Conservation (phyloP, 352 stramenopile genomes). For the Phytophthora lateralis region DNA sequence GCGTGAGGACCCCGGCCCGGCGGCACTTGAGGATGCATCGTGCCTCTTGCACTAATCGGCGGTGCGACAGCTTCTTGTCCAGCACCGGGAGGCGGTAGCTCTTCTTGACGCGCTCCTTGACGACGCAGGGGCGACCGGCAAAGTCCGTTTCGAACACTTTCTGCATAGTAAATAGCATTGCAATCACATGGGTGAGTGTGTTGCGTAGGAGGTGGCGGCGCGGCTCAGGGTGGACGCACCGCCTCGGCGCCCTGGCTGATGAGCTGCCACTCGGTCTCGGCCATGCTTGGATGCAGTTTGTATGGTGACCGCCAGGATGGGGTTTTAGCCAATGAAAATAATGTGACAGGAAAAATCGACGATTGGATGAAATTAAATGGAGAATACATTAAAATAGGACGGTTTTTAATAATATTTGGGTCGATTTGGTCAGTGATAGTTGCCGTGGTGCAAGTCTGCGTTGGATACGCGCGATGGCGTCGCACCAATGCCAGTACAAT, state of each 20-base stretch:
- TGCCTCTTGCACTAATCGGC: constrained; percentile 79
- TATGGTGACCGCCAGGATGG: constrained; percentile 8
- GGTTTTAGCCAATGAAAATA: not conserved
- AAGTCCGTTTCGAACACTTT: constrained; percentile 84
- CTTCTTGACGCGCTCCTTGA: constrained; percentile 89
- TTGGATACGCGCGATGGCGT: too few relatives aligned
- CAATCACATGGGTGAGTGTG: not conserved
- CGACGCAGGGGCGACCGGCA: constrained; percentile 62
- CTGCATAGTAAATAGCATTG: constrained; percentile 25
- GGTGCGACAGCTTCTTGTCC: constrained; percentile 82
- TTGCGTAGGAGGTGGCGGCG: not conserved
- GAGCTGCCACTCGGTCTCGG: constrained; percentile 57
- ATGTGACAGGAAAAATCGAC: too few relatives aligned
- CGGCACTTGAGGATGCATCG: constrained; percentile 85
- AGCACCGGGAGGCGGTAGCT: constrained; percentile 75
- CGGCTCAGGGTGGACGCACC: constrained; percentile 29
- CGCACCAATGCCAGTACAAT: too few relatives aligned
- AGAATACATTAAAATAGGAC: too few relatives aligned
- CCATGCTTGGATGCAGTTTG: constrained; percentile 32
- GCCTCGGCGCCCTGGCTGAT: constrained; percentile 85
- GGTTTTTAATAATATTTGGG: too few relatives aligned
- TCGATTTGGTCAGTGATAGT: too few relatives aligned
- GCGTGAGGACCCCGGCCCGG: constrained; percentile 71
- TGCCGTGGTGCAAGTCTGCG: too few relatives aligned
- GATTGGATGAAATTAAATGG: not conserved